phyloP scores from a whole-genome alignment of 73 alveolate species.

The Paramecium primaurelia region DNA sequence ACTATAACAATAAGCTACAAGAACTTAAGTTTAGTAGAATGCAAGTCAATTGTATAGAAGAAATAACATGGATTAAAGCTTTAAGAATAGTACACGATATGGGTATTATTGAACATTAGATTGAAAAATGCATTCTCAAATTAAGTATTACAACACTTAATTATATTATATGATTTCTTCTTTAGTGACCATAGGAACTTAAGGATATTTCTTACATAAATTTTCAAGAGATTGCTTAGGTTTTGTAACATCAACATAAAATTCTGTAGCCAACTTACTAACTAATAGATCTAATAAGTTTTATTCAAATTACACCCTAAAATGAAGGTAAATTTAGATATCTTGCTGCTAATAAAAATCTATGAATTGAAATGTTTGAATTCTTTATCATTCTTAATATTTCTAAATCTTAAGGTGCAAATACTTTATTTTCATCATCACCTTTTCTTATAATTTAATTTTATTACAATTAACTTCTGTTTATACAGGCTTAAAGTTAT shows the following conservation, averaged over 20 bases:
- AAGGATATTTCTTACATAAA: background rate
- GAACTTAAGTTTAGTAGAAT: background rate
- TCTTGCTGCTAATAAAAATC: background rate
- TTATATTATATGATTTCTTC: background rate
- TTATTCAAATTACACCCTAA: background rate
- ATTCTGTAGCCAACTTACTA: background rate
- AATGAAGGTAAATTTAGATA: background rate
- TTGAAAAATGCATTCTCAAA: background rate
- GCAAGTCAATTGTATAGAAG: constrained; percentile 10
- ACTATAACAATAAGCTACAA: background rate
- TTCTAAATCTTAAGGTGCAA: background rate
- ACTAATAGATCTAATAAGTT: background rate
- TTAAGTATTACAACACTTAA: background rate
- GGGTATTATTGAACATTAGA: background rate
- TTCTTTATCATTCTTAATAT: background rate
- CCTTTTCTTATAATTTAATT: background rate
- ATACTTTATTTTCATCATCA: background rate
- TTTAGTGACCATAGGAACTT: background rate
- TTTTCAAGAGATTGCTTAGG: background rate
- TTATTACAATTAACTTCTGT: background rate
- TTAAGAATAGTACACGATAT: background rate
- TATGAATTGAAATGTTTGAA: background rate
- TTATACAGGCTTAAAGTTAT: background rate
- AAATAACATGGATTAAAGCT: background rate
- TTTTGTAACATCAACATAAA: background rate